Evolutionary conservation across 2,329 filamentous ascomycete genomes (phyloP).

Genomic region (Nakataea oryzae): DNA sequence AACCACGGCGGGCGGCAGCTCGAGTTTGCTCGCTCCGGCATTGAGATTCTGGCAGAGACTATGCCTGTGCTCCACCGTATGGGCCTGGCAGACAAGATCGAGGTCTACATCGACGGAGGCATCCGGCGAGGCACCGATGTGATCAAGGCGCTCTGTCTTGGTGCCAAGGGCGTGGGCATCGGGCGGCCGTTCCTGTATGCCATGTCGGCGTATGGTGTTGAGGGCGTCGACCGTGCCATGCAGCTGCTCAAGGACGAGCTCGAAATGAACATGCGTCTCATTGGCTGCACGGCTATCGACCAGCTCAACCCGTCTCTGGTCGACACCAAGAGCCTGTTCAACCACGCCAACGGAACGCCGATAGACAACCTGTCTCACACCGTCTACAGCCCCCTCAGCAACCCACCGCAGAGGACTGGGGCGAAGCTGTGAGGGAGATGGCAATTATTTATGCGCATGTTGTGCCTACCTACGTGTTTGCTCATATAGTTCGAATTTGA

Average conservation of each 20-base stretch:
- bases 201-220: constrained; percentile 83
- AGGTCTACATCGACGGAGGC: constrained; percentile 87
- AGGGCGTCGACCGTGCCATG: constrained; percentile 87
- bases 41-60: constrained; percentile 88
- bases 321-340: constrained; percentile 60
- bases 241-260: constrained; percentile 90
- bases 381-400: constrained; percentile 44
- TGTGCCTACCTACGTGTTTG: neutral
- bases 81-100: constrained; percentile 65
- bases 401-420: constrained; percentile 37
- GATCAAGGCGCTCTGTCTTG: constrained; percentile 87
- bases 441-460: neutral
- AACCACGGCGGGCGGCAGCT: constrained; percentile 95
- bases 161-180: constrained; percentile 86
- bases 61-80: constrained; percentile 74
- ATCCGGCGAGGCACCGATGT: constrained; percentile 87
- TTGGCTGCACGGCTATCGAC: constrained; percentile 65
- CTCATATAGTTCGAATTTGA: neutral
- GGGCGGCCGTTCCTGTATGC: constrained; percentile 91
- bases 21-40: constrained; percentile 78
- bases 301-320: constrained; percentile 74
- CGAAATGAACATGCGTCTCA: constrained; percentile 97
- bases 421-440: constrained; percentile 34
- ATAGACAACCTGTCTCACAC: constrained; percentile 33
- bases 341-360: constrained; percentile 38